Base-by-base conservation (phyloP, 129 eudicot genomes). In the Pulicaria dysenterica region DNA sequence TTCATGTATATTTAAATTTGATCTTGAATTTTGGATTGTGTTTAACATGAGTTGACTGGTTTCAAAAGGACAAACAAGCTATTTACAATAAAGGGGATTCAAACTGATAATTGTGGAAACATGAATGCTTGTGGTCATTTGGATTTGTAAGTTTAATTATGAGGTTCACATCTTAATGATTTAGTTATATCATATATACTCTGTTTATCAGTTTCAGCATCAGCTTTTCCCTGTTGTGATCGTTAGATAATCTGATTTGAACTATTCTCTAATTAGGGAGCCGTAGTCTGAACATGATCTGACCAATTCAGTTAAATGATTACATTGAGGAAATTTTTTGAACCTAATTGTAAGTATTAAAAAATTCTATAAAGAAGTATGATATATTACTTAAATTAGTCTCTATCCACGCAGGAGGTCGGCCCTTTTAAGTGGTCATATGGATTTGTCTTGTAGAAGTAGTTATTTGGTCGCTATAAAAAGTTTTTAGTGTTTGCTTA, bases 21-120 rank as follows among this genome's bases (percentile, higher is more conserved):
- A 44, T 67, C 24, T 47, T 47, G 57, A 67, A 48, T 38, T 48
- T 67, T 12, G 34, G 31, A 38, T 46, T 36, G n/a, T 36, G 58
- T 72, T 58, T 37, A 13, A 45, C 10, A 48, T 59, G 59, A 58
- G 67, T 45, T 24, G 46, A 68, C 38, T 68, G 73, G 59, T 50
- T 38, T 37, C 50, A n/a, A 58, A 45, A 72, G 59, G 45, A 58
- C 43, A 58, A 72, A 45, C 14, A 38, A 11, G 38, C 16, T 50
- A 47, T 36, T 47, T 14, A 47, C 59, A 19, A 59, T 59, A 4
- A 47, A 46, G n/a, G 69, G 36, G 17, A 59, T 56, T 13, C 59
- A 15, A 48, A 59, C 37, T n/a, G 36, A n/a, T 58, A 44, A 67
- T n/a, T 44, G 45, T 58, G 77, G 46, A 72, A 24, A 36, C 44